Evolutionary conservation across 2,329 filamentous ascomycete species (phyloP), one percentile per base, ranked within the genome.

Genomic region (Sporothrix euskadiensis): DNA sequence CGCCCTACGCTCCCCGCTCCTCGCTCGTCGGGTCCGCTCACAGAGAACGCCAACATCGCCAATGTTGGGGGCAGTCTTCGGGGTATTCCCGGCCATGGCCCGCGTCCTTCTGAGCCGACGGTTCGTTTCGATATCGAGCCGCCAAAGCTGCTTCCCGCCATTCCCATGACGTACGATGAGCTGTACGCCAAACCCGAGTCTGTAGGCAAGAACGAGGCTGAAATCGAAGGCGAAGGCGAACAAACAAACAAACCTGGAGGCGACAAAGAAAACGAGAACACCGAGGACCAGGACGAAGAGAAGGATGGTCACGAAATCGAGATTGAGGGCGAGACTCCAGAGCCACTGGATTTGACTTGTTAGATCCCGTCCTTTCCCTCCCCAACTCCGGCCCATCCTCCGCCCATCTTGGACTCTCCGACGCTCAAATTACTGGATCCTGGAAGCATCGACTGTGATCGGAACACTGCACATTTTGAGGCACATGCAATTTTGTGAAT

Each of bases 51-150:
- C 14, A 68, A 49, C 19, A 22, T 32, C 14, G 12, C 19, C 59
- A 66, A 70, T 32, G 57, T 57, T 35, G 41, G 71, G 0, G 65
- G 71, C 47, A 83, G 57, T 30, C 47, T 59, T 74, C 77, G 35
- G 77, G 80, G 72, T 26, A 57, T 19, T 35, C 52, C 44, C 2
- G 49, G 22, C 79, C 89, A 86, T 79, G 86, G 12, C 61, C 10
- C 39, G 39, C 61, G 61, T 47, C 12, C 39, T 30, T 47, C 61
- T 3, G 61, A 44, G 12, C 61, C 39, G 8, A 66, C 89, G 87
- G 81, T 88, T 26, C 84, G 86, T 63, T 81, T 88, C 14, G 73
- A 72, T 22, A 86, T 86, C 61, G 82, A 83, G 39, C 82, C 84
- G 1, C 85, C 86, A 14, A 85, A 76, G 73, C 80, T 88, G 32